A percentile compares a stretch with the other conserved stretches of the same genome.
These are phyloP conservation scores for Elongisporangium senticosum DNA, from an alignment of 352 stramenopile genomes.

Conservation along the genomic window DNA sequence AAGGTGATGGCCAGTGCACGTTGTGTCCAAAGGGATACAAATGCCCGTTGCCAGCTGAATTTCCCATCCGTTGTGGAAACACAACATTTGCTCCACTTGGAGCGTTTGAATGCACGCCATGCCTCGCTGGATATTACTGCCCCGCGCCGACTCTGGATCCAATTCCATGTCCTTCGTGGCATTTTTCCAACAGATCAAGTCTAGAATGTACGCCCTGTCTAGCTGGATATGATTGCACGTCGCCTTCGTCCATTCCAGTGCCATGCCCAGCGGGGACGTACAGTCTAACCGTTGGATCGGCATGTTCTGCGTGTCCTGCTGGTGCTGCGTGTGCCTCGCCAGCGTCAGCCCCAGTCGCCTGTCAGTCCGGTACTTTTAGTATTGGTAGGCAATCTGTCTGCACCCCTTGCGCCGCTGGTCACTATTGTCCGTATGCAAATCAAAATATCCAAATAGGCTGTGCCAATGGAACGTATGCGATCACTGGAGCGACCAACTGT, in stretches of 20 bases:
- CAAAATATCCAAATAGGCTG: constrained; percentile 44
- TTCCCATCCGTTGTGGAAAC: constrained; percentile 23
- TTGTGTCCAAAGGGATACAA: constrained; percentile 43
- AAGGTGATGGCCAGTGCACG: constrained; percentile 33
- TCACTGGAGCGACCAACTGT: constrained; percentile 37
- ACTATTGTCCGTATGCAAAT: constrained; percentile 46
- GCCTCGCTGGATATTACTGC: constrained; percentile 36
- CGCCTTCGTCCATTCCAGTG: constrained; percentile 20
- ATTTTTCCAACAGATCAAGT: constrained; percentile 36
- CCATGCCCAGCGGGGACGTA: constrained; percentile 39
- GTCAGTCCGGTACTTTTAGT: constrained; percentile 47
- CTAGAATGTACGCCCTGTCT: constrained; percentile 37
- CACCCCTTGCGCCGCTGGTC: constrained; percentile 45
- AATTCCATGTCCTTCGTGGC: constrained; percentile 25
- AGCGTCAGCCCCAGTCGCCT: constrained; percentile 24
- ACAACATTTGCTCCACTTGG: constrained; percentile 23
- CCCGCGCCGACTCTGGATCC: constrained; percentile 34
- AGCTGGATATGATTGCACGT: constrained; percentile 46
- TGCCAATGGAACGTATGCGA: constrained; percentile 36
- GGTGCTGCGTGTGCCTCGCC: constrained; percentile 30
- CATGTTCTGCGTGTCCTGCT: constrained; percentile 34
- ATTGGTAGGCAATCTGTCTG: constrained; percentile 38
- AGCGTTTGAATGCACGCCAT: constrained; percentile 36
- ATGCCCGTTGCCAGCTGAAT: constrained; percentile 27
- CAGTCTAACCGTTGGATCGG: constrained; percentile 24